A percentile compares a stretch with the other conserved stretches of the same genome.
Evolutionary conservation across 2,329 filamentous ascomycete species (phyloP).

Genomic region (Fusarium equiseti): DNA sequence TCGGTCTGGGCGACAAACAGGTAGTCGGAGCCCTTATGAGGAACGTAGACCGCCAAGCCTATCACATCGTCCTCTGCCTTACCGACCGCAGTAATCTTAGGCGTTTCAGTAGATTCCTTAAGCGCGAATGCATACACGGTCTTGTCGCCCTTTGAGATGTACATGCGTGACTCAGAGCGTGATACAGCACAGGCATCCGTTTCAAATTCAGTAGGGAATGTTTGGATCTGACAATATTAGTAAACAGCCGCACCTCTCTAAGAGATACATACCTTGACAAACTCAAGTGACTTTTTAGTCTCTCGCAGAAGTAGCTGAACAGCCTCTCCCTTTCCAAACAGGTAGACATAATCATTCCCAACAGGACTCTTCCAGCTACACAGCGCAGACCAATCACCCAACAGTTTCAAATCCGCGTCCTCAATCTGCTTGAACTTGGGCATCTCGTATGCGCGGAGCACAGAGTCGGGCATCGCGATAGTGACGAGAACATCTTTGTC

Average conservation of each 20-base stretch:
- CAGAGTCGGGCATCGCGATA: slow-evolving; percentile 58
- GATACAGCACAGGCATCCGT: slow-evolving; percentile 59
- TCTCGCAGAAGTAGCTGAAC: slow-evolving; percentile 55
- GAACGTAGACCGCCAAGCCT: slow-evolving; percentile 57
- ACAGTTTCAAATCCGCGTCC: slow-evolving; percentile 49
- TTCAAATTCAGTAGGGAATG: slow-evolving; percentile 57
- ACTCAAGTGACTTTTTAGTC: slow-evolving; percentile 46
- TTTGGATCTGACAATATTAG: slow-evolving; percentile 53
- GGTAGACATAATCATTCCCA: slow-evolving; percentile 58
- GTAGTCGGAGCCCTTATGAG: slow-evolving; percentile 55
- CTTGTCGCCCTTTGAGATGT: slow-evolving; percentile 56
- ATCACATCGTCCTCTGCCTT: slow-evolving; percentile 55
- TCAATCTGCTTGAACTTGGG: slow-evolving; percentile 49
- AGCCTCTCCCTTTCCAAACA: slow-evolving; percentile 59
- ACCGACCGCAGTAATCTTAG: slow-evolving; percentile 53
- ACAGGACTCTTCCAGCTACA: slow-evolving; percentile 59
- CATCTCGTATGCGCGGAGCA: slow-evolving; percentile 56
- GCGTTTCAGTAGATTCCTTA: slow-evolving; percentile 53
- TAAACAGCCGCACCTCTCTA: not conserved
- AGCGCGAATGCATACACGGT: slow-evolving; percentile 55
- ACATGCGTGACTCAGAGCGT: slow-evolving; percentile 52
- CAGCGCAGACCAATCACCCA: slow-evolving; percentile 62
- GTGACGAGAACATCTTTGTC: slow-evolving; percentile 56
- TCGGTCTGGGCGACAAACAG: slow-evolving; percentile 57
- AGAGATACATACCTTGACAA: slow-evolving; percentile 51